Base-by-base conservation (phyloP, 1,284 basidiomycete species). In the Phenoliferia sp. region DNA sequence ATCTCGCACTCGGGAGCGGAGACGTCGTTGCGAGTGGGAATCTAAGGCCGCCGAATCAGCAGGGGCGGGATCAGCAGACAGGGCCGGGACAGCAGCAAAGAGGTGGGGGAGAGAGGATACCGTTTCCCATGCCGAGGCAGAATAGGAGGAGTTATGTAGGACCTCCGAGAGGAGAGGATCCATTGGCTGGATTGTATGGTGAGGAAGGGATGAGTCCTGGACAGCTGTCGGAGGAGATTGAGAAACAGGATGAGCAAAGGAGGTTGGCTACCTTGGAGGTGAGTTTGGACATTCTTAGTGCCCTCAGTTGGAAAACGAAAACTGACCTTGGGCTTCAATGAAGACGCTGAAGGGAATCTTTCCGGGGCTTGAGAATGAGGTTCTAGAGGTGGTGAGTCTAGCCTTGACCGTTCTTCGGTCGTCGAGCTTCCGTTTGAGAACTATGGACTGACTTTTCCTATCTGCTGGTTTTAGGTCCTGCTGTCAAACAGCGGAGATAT, bases 401-500 rank as follows among this genome's bases (percentile, higher is more conserved):
- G 5, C 12, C 19, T 31, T 48, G 15, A 10, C 19, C 12, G 1
- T 19, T 31, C 10, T 3, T 34, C 15, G 10, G 10, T 35, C 39
- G 1, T 5, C n/a, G 3, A 26, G 39, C n/a, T 28, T 34, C 31
- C 10, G 16, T 10, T 16, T n/a, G 6, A 1, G n/a, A 3, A 12
- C 34, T 16, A 4, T 34, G 26, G 33, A 28, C 56, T 59, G 32
- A 22, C 1, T 2, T 4, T 1, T 26, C 36, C n/a, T 5, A 2
- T 36, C 28, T 0, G 33, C 10, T 12, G 10, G 19, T 32, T 3
- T 22, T 56, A 70, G 69, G 69, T 96, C 39, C 80, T 96, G 65
- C 89, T 94, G 76, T 89, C 89, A 50, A 92, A 92, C 74, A 85
- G 85, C n/a, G 90, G 90, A 32, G 92, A 96, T 80, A 77, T 95